Evolutionary conservation across 805 yeast species (phyloP), one percentile per base, ranked within the genome.

Genomic region (Priceomyces carsonii): DNA sequence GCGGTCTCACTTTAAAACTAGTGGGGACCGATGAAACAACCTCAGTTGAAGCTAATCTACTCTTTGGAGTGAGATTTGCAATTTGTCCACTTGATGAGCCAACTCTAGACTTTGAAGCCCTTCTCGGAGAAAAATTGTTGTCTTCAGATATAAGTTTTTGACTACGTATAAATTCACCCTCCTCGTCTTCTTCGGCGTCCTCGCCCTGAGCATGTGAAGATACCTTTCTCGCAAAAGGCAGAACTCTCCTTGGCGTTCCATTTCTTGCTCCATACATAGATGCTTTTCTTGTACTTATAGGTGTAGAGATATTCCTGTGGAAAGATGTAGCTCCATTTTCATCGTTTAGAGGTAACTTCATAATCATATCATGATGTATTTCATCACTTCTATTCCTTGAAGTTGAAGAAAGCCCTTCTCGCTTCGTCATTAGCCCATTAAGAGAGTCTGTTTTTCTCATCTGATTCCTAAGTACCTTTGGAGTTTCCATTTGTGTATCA

Each of bases 401-500:
- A n/a, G n/a, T n/a, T n/a, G n/a, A n/a, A n/a, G n/a, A n/a, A n/a
- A n/a, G n/a, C n/a, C n/a, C n/a, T n/a, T n/a, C n/a, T n/a, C n/a
- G n/a, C n/a, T n/a, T n/a, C n/a, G n/a, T n/a, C n/a, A n/a, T n/a
- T n/a, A n/a, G n/a, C n/a, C n/a, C n/a, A n/a, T n/a, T n/a, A n/a
- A n/a, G n/a, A n/a, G n/a, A n/a, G n/a, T n/a, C n/a, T n/a, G n/a
- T n/a, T n/a, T n/a, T n/a, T n/a, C n/a, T n/a, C n/a, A n/a, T n/a
- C n/a, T n/a, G n/a, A n/a, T n/a, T n/a, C n/a, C n/a, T n/a, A n/a
- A n/a, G n/a, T n/a, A n/a, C 21, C 18, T 45, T 45, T 1, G 64
- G 65, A 10, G 63, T 56, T 29, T 60, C 65, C 8, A 51, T 30
- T n/a, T 39, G 39, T 1, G 63, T 53, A 16, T 57, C 62, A 40